Percentiles rank a stretch among this genome's conserved stretches.
These are phyloP conservation scores for Rhizopogon sp. DNA, from an alignment of 768 basidiomycete species.

Conservation along the genomic window DNA sequence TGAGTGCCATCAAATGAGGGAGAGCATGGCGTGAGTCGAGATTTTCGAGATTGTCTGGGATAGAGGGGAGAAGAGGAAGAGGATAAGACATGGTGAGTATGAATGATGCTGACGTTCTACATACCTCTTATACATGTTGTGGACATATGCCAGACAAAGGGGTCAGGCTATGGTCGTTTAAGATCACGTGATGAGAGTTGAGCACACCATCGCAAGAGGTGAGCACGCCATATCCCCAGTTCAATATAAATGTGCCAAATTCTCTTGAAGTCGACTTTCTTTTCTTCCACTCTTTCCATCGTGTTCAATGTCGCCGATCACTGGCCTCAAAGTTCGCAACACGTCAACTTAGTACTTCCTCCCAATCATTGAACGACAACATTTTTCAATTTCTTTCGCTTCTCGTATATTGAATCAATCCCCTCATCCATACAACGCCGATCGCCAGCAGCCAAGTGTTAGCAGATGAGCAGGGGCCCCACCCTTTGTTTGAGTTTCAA, in stretches of 20 bases:
- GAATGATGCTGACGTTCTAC: not conserved
- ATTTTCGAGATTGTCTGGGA: constrained; percentile 1
- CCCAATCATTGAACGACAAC: not conserved
- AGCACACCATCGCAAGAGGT: constrained; percentile 26
- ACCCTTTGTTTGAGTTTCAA: too few species aligned
- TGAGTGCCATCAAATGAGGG: constrained; percentile 5
- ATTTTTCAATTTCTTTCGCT: not conserved
- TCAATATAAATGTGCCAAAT: constrained; percentile 14
- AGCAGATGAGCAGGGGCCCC: too few species aligned
- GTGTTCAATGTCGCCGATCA: not conserved
- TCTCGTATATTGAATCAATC: not conserved
- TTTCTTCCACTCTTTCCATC: not conserved
- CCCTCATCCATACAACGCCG: not conserved
- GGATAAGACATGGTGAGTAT: not conserved
- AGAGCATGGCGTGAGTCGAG: constrained; percentile 1
- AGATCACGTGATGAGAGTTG: constrained; percentile 26
- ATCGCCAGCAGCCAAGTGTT: not conserved
- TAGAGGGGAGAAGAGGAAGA: constrained; percentile 2
- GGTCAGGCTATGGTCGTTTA: too few species aligned
- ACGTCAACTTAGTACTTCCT: not conserved
- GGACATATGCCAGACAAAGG: not conserved
- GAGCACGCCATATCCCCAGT: constrained; percentile 8
- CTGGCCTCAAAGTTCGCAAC: too few species aligned
- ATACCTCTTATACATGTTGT: not conserved
- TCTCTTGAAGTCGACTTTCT: not conserved